phyloP scores from a whole-genome alignment of 2,329 filamentous ascomycete genomes.

The Neonectria neomacrospora region DNA sequence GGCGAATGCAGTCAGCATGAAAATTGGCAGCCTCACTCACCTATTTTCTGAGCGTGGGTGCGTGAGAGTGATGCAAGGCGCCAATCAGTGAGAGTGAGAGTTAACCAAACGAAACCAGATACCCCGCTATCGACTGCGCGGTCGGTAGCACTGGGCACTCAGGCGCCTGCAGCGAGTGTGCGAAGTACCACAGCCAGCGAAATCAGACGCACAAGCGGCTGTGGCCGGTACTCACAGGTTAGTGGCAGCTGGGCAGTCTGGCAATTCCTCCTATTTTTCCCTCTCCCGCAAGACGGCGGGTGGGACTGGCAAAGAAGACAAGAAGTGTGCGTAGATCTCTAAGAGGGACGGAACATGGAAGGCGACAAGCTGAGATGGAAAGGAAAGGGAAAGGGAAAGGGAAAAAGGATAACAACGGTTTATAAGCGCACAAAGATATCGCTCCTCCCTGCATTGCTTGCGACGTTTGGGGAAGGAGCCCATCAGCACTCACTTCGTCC shows the following conservation, averaged over 20 bases:
- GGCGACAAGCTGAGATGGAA: slow-evolving; percentile 4
- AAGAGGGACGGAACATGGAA: neutral
- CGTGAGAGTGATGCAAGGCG: slow-evolving; percentile 40
- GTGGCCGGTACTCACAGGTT: neutral
- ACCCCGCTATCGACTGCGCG: slow-evolving; percentile 38
- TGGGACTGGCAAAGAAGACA: neutral
- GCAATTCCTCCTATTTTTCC: neutral
- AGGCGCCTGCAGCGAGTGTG: neutral
- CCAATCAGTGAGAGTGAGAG: slow-evolving; percentile 40
- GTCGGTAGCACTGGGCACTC: slow-evolving; percentile 1
- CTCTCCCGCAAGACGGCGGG: neutral
- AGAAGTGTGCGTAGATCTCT: neutral
- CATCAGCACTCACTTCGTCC: neutral
- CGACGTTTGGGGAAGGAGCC: slow-evolving; percentile 10
- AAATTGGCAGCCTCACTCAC: slow-evolving; percentile 40
- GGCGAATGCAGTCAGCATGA: slow-evolving; percentile 35
- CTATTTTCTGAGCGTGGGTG: slow-evolving; percentile 40
- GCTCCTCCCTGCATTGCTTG: slow-evolving; percentile 16
- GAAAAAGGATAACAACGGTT: slow-evolving; percentile 13
- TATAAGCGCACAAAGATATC: slow-evolving; percentile 25
- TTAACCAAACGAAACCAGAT: slow-evolving; percentile 35
- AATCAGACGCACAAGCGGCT: slow-evolving; percentile 14
- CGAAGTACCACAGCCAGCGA: slow-evolving; percentile 2
- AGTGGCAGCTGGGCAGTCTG: slow-evolving; percentile 15
- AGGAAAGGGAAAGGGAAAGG: slow-evolving; percentile 1